Evolutionary conservation across 1,284 basidiomycete genomes (phyloP).

Genomic region (Trichosporon sp.): DNA sequence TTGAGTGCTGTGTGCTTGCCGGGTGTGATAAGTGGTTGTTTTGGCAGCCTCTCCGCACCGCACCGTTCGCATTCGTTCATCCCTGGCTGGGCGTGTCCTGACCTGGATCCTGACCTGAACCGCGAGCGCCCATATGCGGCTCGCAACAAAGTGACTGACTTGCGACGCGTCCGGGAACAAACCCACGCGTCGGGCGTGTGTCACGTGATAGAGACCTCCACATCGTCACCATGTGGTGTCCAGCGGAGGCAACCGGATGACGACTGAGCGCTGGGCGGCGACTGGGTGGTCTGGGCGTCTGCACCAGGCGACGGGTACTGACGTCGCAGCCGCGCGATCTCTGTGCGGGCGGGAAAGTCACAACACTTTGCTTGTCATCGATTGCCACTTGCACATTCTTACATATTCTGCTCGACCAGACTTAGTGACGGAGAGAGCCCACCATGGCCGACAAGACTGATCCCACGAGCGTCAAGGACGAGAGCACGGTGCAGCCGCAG

Average conservation of each 20-base stretch:
- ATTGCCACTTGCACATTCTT: neutral
- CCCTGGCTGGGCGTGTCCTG: neutral
- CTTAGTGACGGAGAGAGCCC: no score
- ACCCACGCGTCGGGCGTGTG: neutral
- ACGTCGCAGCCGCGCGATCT: neutral
- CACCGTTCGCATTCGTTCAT: neutral
- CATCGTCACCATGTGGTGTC: neutral
- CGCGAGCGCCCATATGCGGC: neutral
- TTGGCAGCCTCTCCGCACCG: neutral
- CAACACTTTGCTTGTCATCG: no score
- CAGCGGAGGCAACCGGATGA: neutral
- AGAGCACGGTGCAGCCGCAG: neutral
- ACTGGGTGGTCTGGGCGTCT: no score
- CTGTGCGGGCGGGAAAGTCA: no score
- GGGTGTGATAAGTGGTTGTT: neutral
- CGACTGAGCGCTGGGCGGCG: neutral
- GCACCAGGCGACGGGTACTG: neutral
- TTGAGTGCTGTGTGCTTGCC: neutral
- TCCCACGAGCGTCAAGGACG: neutral
- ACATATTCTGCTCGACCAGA: constrained; percentile 6
- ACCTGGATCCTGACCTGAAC: neutral
- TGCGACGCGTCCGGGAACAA: neutral
- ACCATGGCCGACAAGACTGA: constrained; percentile 17
- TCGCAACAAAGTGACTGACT: neutral
- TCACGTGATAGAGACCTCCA: neutral